These are phyloP conservation scores for Diplodia intermedia DNA, from an alignment of 2,329 filamentous ascomycete species.

Conservation along the genomic window DNA sequence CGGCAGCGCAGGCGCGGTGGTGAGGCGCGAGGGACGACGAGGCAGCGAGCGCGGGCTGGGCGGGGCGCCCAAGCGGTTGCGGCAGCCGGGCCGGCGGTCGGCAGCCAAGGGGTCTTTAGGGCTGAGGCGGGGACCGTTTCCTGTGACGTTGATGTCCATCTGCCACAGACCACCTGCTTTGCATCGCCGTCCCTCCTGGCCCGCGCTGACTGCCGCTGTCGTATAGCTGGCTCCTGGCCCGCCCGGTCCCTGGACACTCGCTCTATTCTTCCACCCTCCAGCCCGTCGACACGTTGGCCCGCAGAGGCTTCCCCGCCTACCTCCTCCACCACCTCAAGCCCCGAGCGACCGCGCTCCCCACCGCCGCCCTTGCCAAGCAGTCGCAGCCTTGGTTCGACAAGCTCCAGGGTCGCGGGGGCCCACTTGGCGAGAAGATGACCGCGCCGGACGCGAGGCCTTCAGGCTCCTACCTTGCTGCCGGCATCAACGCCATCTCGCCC, in stretches of 20 bases:
- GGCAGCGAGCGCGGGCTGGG: not conserved
- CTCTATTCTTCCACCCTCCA: not conserved
- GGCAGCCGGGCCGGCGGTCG: slow-evolving; percentile 14
- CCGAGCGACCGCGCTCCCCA: slow-evolving; percentile 18
- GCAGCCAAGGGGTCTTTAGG: slow-evolving; percentile 7
- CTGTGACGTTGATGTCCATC: slow-evolving; percentile 17
- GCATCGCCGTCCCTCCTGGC: slow-evolving; percentile 11
- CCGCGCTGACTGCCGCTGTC: slow-evolving; percentile 14
- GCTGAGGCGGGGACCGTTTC: slow-evolving; percentile 23
- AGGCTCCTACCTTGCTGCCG: slow-evolving; percentile 52
- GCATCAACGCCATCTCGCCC: slow-evolving; percentile 54
- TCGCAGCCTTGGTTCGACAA: slow-evolving; percentile 17
- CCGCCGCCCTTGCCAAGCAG: slow-evolving; percentile 18
- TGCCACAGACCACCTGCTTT: not conserved
- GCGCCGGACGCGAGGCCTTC: slow-evolving; percentile 29
- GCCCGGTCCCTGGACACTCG: not conserved
- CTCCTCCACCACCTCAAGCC: slow-evolving; percentile 24
- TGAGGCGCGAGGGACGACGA: not conserved
- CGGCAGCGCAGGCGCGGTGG: not conserved
- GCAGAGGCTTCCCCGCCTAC: slow-evolving; percentile 24
- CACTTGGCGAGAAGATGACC: slow-evolving; percentile 25
- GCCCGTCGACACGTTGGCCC: slow-evolving; percentile 21
- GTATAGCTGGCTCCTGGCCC: slow-evolving; percentile 12
- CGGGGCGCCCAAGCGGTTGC: slow-evolving; percentile 3
- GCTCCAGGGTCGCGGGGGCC: slow-evolving; percentile 28